Conservation (phyloP, 305 asterid genomes). For the Plantago coronopus region DNA sequence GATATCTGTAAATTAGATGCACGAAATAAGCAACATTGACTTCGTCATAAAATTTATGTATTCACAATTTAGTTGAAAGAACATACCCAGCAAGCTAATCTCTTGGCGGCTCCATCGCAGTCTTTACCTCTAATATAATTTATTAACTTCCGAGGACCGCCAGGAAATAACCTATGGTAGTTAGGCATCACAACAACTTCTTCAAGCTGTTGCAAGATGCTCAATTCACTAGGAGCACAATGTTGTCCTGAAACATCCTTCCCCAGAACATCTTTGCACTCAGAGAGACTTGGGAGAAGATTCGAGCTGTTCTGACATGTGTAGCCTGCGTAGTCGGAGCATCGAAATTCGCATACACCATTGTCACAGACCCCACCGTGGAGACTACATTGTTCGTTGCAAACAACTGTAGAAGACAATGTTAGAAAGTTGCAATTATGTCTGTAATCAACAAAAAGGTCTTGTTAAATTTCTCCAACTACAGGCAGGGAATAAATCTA, state of each 20-base stretch:
- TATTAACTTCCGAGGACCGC: constrained; percentile 90
- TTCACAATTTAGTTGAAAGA: constrained; percentile 24
- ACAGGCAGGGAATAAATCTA: no score
- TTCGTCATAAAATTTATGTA: neutral
- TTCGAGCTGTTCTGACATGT: constrained; percentile 91
- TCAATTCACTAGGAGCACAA: constrained; percentile 88
- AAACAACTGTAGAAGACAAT: constrained; percentile 51
- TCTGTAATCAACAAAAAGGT: neutral
- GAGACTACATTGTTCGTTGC: constrained; percentile 96
- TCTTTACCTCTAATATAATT: constrained; percentile 82
- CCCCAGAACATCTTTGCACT: constrained; percentile 75
- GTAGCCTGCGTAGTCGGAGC: constrained; percentile 98
- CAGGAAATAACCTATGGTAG: constrained; percentile 88
- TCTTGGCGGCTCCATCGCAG: constrained; percentile 94
- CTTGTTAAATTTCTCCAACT: no score
- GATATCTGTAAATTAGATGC: constrained; percentile 55
- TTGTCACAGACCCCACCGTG: constrained; percentile 99
- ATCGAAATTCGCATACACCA: constrained; percentile 93
- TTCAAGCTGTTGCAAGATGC: constrained; percentile 90
- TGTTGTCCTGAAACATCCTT: constrained; percentile 74
- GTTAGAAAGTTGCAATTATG: constrained; percentile 3
- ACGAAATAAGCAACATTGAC: no score
- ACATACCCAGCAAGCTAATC: constrained; percentile 98
- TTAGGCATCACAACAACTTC: constrained; percentile 99
- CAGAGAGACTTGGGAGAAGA: constrained; percentile 79